Base-by-base conservation (phyloP, 2,329 filamentous ascomycete species). In the Trematosphaeria pertusa region DNA sequence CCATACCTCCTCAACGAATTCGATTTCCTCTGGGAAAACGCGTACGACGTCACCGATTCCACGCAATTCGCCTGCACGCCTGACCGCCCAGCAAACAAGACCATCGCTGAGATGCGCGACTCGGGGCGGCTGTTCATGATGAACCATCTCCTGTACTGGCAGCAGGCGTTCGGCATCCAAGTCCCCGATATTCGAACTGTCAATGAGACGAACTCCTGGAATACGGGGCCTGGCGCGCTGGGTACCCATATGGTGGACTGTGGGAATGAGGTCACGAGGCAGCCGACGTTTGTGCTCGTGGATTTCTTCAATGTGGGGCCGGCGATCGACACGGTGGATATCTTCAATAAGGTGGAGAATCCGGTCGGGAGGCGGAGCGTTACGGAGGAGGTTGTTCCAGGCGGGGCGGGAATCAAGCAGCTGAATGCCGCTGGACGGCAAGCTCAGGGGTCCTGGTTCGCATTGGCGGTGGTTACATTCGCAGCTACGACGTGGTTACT, bases 271-370 rank as follows among this genome's bases (percentile, higher is more conserved):
- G 91, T 85, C 76, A 37, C 78, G 8, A 66, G 73, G 12, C 76
- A 78, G 45, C 88, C 88, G 20, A 84, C 80, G 2, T 91, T 89
- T 61, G 79, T 89, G 12, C 78, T 93, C 8, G 87, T 93, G 2
- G 88, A 93, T 71, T 91, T 91, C 70, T 91, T 86, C 70, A 85
- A 89, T 69, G 78, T 85, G 53, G 88, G 86, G 0, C 82, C 85
- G 0, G 81, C 87, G 19, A 81, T 93, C 46, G 75, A 78, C 2
- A 83, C 84, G 0, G 84, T 87, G 3, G 89, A 93, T 69, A 71
- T 61, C 35, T 69, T 91, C 62, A 93, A 93, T 67, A 73, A 75
- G 18, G 75, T 82, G 19, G 71, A 70, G 5, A 60, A 67, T 20
- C 62, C 76, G 1, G 70, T 76, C 5, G 80, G 79, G 9, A 71